Evolutionary conservation across 2,329 filamentous ascomycete genomes (phyloP), one percentile per base, ranked within the genome.

Genomic region (Coleophoma cylindrospora): DNA sequence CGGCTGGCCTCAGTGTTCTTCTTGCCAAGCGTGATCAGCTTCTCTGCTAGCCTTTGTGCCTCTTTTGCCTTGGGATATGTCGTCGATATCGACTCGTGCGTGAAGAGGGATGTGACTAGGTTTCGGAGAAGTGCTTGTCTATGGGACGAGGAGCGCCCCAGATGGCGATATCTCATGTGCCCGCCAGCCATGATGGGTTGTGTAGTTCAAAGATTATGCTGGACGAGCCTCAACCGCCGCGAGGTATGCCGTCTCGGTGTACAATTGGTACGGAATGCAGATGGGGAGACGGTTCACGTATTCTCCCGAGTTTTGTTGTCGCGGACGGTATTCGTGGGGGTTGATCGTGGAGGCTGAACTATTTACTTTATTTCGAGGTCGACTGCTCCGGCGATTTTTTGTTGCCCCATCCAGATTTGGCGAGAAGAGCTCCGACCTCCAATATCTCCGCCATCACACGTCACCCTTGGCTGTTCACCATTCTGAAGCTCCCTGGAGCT

Each of bases 21-120:
- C 80, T 97, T 99, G 17, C 89, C 92, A 61, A 96, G 70, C 4
- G 91, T 96, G 63, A 99, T 91, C 59, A 97, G 76, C 75, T 95
- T 95, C 67, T 99, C 94, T 8, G 91, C 94, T 60, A 97, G 70
- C 40, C 89, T 81, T 73, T 99, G 94, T 17, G 94, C 89, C 74
- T 99, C 94, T 73, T 97, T 99, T 44, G 94, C 94, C 74, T 97
- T 97, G 68, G 87, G 85, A 79, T 88, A 96, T 72, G 94, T 96
- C 46, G 94, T 99, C 57, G 86, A 84, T 73, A 99, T 95, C 56
- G 89, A 84, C 75, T 99, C 94, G 70, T 95, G 84, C 70, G 89
- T 80, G 73, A 99, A 87, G 59, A 99, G 87, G 49, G 92, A 94
- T 59, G 92, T 96, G 68, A 97, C 91, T 54, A 99, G 79, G 72